Evolutionary conservation across 129 eudicot species (phyloP).

Genomic region (Artemisia tridentata): DNA sequence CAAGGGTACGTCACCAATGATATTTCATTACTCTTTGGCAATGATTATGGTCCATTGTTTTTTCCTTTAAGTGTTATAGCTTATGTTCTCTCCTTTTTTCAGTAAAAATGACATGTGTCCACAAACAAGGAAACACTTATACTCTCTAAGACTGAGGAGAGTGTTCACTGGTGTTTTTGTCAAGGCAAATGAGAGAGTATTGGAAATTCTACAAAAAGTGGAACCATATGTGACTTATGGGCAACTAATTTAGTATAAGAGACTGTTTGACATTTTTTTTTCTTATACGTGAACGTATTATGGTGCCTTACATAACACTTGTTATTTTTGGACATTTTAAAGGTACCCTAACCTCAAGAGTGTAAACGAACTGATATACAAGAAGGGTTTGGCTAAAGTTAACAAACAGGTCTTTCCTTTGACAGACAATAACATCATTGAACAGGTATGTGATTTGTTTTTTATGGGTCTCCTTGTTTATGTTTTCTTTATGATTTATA

Average conservation of each 20-base stretch:
- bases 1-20: conserved; percentile 53
- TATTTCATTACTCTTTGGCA: background rate
- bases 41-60: background rate
- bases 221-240: conserved; percentile 92
- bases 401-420: conserved; percentile 62
- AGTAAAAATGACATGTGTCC: conserved; percentile 86
- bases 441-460: conserved; percentile 47
- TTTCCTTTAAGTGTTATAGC: background rate
- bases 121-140: conserved; percentile 54
- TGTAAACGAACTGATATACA: conserved; percentile 78
- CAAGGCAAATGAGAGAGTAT: conserved; percentile 54
- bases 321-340: background rate
- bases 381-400: conserved; percentile 64
- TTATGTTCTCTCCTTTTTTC: conserved; percentile 9
- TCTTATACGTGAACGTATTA: background rate
- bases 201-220: conserved; percentile 65
- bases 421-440: conserved; percentile 74
- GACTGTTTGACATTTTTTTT: too few species aligned
- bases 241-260: too few species aligned
- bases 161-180: conserved; percentile 73
- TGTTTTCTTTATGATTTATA: background rate
- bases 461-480: background rate
- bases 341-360: conserved; percentile 82
- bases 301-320: too few species aligned
- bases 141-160: conserved; percentile 66